phyloP scores from a whole-genome alignment of 768 basidiomycete genomes.

The Leucosporidium creatinivorum region DNA sequence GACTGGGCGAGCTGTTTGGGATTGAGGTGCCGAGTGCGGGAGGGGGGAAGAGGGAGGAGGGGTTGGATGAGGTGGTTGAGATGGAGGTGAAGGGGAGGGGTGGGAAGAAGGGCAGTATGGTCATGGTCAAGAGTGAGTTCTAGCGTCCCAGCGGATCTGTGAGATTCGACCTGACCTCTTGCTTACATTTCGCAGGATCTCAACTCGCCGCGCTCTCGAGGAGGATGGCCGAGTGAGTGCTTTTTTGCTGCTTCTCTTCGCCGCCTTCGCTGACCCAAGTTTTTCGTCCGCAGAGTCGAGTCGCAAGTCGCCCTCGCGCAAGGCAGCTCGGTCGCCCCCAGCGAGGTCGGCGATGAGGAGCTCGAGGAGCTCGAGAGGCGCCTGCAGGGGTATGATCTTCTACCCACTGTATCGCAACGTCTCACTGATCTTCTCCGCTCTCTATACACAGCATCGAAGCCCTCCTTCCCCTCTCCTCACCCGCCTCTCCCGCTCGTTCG shows the following conservation, averaged over 20 bases:
- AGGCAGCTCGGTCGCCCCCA: neutral
- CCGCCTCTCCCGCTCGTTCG: no score
- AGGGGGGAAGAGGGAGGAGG: no score
- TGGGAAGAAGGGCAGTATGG: slow-evolving; percentile 18
- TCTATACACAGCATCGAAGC: no score
- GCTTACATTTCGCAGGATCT: no score
- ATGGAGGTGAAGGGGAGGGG: slow-evolving; percentile 5
- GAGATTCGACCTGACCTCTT: no score
- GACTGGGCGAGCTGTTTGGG: slow-evolving; percentile 18
- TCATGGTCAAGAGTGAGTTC: slow-evolving; percentile 26
- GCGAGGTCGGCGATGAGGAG: slow-evolving; percentile 12
- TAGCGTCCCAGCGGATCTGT: neutral
- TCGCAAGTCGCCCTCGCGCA: neutral
- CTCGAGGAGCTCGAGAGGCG: slow-evolving; percentile 24
- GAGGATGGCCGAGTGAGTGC: no score
- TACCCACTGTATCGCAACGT: neutral
- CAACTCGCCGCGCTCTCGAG: no score
- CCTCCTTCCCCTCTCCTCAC: no score
- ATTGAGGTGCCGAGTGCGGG: slow-evolving; percentile 9
- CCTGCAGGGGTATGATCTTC: slow-evolving; percentile 4
- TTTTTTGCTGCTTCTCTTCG: no score
- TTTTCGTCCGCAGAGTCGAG: neutral
- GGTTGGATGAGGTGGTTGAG: slow-evolving; percentile 6
- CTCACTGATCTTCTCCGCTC: no score
- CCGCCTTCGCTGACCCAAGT: no score